Percentiles rank a stretch among this genome's conserved stretches.
Evolutionary conservation across 1,284 basidiomycete genomes (phyloP).

Genomic region (Trichosporon sp.): DNA sequence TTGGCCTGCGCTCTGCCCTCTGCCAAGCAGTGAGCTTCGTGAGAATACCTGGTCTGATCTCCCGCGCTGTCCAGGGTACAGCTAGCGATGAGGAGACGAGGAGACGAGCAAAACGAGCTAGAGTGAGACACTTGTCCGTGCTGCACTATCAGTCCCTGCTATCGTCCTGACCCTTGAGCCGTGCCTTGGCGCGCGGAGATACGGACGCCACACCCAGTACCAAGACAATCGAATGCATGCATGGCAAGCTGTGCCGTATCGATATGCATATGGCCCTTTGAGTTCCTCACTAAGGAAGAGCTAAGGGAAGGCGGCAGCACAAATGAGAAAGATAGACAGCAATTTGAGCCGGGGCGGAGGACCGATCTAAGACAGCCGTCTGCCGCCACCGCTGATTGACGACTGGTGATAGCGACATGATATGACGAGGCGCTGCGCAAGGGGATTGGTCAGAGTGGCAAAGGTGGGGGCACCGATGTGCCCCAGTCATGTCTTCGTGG

Average conservation of each 20-base stretch:
- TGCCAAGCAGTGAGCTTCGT: too few relatives aligned
- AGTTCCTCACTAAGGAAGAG: neutral
- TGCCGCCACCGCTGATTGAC: neutral
- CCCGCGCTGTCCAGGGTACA: too few relatives aligned
- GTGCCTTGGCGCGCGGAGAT: neutral
- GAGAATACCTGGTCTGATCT: too few relatives aligned
- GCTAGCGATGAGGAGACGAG: too few relatives aligned
- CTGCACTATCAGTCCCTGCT: neutral
- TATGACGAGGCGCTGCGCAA: neutral
- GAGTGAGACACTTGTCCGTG: neutral
- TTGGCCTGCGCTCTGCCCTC: too few relatives aligned
- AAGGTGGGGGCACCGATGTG: neutral
- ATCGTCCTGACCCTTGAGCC: neutral
- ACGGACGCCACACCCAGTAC: neutral
- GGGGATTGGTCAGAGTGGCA: neutral
- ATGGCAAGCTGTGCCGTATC: neutral
- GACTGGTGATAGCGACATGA: too few relatives aligned
- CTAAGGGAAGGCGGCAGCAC: too few relatives aligned
- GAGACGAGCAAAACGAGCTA: too few relatives aligned
- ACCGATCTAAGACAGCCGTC: neutral
- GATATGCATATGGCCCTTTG: neutral
- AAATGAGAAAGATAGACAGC: neutral
- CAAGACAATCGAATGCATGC: neutral
- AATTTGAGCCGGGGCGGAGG: neutral
- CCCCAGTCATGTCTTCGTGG: neutral